Base-by-base conservation (phyloP, 208 protist genomes). In the Herpetomonas muscarum region DNA sequence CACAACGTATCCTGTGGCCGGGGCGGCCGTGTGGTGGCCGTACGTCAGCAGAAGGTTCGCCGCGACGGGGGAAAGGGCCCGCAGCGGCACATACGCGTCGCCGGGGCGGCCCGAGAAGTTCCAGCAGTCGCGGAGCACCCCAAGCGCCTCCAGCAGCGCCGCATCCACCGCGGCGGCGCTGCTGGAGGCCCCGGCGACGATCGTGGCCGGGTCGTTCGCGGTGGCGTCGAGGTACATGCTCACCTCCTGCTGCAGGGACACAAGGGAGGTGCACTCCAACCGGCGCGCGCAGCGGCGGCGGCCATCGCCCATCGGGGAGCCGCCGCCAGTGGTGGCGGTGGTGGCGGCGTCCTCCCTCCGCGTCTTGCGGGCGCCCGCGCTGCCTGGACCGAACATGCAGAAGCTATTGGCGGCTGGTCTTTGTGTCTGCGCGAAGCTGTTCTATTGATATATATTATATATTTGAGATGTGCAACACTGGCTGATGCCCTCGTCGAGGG, bases 21-120 rank as follows among this genome's bases (percentile, higher is more conserved):
- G 15, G 15, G 74, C 87, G 44, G 81, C 13, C 10, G 34, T 47
- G 55, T 87, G 79, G 24, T 59, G 64, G 19, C 75, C 85, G 59
- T 79, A 88, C 17, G 60, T 70, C 29, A 81, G 70, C 22, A 92
- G 79, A 10, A 88, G 72, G 24, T 83, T 53, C 30, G 67, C 34
- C 19, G 79, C 53, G 45, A 84, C 58, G 26, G 67, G 52, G 17
- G 74, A 73, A 4, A 88, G 65, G 48, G 55, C 39, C 29, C 63
- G 63, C 26, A 76, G 68, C 6, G 85, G 70, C 52, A 89, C 85
- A 45, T 89, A 92, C 19, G 70, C 65, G 48, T 88, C 85, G 37
- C 72, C 72, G 1, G 79, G 81, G 21, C 55, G 45, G 15, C 85
- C 85, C 21, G 31, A 24, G 55, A 76, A 83, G 15, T 49, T 49